These are phyloP conservation scores for Ogataea thermomethanolica DNA, from an alignment of 805 yeast genomes.

Conservation along the genomic window DNA sequence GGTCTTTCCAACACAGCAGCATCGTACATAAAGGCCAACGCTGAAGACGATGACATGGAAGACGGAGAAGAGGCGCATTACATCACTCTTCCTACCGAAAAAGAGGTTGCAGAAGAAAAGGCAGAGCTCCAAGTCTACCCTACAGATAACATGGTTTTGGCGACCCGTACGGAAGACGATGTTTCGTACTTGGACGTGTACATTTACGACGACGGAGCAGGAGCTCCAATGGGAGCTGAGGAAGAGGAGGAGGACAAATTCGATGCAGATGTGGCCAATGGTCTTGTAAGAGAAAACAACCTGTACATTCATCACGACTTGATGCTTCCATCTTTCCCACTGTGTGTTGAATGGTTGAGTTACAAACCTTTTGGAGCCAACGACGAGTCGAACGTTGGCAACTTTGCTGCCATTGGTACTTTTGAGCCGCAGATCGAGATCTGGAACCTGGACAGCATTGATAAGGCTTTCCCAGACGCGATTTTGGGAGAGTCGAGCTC, in stretches of 20 bases:
- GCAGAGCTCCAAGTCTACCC: conserved; percentile 83
- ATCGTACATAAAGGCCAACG: conserved; percentile 46
- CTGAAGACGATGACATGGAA: conserved; percentile 29
- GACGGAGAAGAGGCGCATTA: conserved; percentile 54
- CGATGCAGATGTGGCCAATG: conserved; percentile 74
- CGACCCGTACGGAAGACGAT: conserved; percentile 95
- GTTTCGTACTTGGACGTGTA: conserved; percentile 89
- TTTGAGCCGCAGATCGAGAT: conserved; percentile 97
- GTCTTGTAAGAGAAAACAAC: conserved; percentile 66
- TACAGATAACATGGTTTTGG: conserved; percentile 83
- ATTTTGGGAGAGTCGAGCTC: conserved; percentile 77
- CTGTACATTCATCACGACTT: conserved; percentile 94
- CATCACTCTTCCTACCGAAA: conserved; percentile 57
- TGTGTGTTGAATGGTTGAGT: conserved; percentile 94
- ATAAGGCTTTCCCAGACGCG: conserved; percentile 91
- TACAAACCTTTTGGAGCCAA: conserved; percentile 55
- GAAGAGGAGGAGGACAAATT: conserved; percentile 63
- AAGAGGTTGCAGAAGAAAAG: conserved; percentile 71
- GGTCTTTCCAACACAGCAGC: conserved; percentile 61
- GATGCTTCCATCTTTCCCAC: conserved; percentile 95
- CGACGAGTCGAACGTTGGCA: conserved; percentile 56
- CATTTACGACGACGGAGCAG: conserved; percentile 91
- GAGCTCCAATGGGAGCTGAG: conserved; percentile 64
- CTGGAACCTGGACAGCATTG: conserved; percentile 92
- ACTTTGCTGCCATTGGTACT: conserved; percentile 94